Percentiles rank a stretch among this genome's conserved stretches.
These are phyloP conservation scores for Gossypium sturtianum DNA, from an alignment of 345 rosid species.

Conservation along the genomic window DNA sequence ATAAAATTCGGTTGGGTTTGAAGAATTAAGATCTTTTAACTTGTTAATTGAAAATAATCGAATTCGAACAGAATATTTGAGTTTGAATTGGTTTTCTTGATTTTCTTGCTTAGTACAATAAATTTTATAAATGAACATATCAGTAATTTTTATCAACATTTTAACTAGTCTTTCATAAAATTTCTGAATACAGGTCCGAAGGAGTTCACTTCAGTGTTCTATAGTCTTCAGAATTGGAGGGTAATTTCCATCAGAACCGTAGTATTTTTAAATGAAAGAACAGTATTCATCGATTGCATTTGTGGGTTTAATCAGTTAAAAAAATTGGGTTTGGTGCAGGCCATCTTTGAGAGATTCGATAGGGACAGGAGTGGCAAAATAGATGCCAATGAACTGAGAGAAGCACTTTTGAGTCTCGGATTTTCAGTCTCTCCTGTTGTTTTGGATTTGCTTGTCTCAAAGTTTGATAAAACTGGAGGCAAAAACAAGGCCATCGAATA, in stretches of 20 bases:
- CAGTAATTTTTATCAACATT: no score
- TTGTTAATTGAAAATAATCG: no score
- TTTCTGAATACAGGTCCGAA: constrained; percentile 54
- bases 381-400: constrained; percentile 71
- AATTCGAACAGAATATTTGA: no score
- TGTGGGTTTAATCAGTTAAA: background rate
- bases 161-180: background rate
- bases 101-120: no score
- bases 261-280: background rate
- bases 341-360: constrained; percentile 76
- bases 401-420: constrained; percentile 75
- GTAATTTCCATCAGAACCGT: constrained; percentile 30
- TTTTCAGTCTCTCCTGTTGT: constrained; percentile 61
- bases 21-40: no score
- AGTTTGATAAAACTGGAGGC: constrained; percentile 83
- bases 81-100: no score
- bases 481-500: constrained; percentile 69
- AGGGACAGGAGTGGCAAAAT: constrained; percentile 84
- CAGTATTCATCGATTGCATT: background rate
- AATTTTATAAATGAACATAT: no score
- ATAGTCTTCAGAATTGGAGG: constrained; percentile 97
- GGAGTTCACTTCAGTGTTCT: constrained; percentile 74
- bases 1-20: no score
- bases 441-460: constrained; percentile 69
- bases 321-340: constrained; percentile 27